Conservation (phyloP, 495 filamentous ascomycete genomes). For the Bathelium albidoporum region DNA sequence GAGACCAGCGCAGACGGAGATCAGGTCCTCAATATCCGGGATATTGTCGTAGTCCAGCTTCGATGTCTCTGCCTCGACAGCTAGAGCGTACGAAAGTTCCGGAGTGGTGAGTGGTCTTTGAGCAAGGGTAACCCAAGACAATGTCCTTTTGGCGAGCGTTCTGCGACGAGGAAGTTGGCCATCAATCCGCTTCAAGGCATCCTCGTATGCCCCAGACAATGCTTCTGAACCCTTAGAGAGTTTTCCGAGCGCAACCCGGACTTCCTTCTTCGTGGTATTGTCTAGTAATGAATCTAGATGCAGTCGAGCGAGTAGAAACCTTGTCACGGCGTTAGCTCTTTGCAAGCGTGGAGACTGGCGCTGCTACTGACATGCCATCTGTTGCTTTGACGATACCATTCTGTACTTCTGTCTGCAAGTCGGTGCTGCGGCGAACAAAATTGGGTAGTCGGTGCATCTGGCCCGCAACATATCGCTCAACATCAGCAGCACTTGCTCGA, state of each 20-base stretch:
- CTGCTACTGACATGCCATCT: conserved; percentile 18
- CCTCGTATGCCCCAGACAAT: conserved; percentile 32
- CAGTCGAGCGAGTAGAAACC: conserved; percentile 47
- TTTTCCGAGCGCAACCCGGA: conserved; percentile 28
- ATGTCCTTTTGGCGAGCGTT: conserved; percentile 28
- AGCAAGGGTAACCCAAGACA: conserved; percentile 40
- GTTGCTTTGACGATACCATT: conserved; percentile 13
- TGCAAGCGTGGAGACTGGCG: neutral
- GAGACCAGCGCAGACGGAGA: conserved; percentile 44
- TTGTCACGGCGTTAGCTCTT: conserved; percentile 4
- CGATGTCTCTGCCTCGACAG: conserved; percentile 23
- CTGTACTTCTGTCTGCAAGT: conserved; percentile 9
- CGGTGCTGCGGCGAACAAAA: conserved; percentile 10
- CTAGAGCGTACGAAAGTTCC: conserved; percentile 43
- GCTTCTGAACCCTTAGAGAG: conserved; percentile 23
- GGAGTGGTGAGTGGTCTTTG: conserved; percentile 29
- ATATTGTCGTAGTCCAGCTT: conserved; percentile 35
- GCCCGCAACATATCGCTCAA: conserved; percentile 14
- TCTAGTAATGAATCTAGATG: conserved; percentile 37
- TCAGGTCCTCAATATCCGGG: conserved; percentile 28
- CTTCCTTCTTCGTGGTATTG: conserved; percentile 25
- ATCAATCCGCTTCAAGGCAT: conserved; percentile 37
- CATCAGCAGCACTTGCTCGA: conserved; percentile 15
- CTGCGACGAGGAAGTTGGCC: conserved; percentile 22
- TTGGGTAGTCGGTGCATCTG: conserved; percentile 10